Evolutionary conservation across 371 early-diverging fungal genomes (phyloP).

Genomic region (Mortierella sp.): DNA sequence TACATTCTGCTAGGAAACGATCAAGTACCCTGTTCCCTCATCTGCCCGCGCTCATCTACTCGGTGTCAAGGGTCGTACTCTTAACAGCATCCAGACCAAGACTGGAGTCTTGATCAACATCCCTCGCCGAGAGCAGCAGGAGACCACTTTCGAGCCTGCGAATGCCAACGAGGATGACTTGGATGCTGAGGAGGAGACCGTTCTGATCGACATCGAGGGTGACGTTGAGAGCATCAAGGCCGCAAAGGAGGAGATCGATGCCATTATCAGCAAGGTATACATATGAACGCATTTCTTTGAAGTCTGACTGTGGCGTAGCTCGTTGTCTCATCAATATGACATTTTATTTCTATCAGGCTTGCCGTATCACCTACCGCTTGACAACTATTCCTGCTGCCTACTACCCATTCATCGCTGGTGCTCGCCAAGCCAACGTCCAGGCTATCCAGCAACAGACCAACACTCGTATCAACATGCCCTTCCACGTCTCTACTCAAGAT

Average conservation of each 20-base stretch:
- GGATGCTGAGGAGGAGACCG: slow-evolving; percentile 66
- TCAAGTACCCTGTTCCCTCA: slow-evolving; percentile 81
- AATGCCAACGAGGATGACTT: slow-evolving; percentile 64
- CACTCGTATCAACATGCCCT: slow-evolving; percentile 86
- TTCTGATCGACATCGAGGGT: slow-evolving; percentile 85
- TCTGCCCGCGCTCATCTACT: slow-evolving; percentile 86
- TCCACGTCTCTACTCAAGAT: slow-evolving; percentile 61
- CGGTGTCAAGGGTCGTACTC: slow-evolving; percentile 86
- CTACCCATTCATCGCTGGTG: slow-evolving; percentile 88
- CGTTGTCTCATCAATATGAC: background rate
- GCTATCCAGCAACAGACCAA: slow-evolving; percentile 72
- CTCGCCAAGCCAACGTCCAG: slow-evolving; percentile 70
- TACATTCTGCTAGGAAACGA: slow-evolving; percentile 32
- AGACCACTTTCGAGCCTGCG: slow-evolving; percentile 47
- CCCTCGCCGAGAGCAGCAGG: slow-evolving; percentile 71
- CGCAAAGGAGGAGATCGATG: slow-evolving; percentile 90
- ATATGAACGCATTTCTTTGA: background rate
- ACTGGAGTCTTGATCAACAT: slow-evolving; percentile 87
- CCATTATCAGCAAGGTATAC: slow-evolving; percentile 83
- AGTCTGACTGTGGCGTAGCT: too few species aligned
- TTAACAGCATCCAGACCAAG: slow-evolving; percentile 79
- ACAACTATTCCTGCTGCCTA: slow-evolving; percentile 68
- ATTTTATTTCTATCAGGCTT: slow-evolving; percentile 40
- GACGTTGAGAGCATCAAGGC: slow-evolving; percentile 85
- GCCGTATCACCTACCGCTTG: slow-evolving; percentile 49